Evolutionary conservation across 2,329 filamentous ascomycete species (phyloP).

Genomic region (Colletotrichum destructivum): DNA sequence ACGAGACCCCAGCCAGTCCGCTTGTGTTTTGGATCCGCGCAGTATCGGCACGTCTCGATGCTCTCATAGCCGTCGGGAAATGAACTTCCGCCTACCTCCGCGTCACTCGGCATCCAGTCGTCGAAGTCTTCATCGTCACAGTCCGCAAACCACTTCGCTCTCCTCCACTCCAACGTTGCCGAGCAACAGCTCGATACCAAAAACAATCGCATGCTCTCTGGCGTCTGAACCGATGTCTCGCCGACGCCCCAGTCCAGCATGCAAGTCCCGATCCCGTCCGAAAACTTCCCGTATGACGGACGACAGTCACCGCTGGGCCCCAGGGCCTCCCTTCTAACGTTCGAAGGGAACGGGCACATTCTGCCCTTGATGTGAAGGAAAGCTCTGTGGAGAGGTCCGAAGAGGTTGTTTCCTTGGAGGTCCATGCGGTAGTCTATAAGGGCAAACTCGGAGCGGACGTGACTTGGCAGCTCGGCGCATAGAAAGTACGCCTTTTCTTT

Average conservation of each 20-base stretch:
- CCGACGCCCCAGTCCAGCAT: conserved; percentile 18
- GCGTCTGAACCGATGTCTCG: neutral
- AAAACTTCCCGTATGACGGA: conserved; percentile 1
- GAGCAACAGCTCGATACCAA: conserved; percentile 10
- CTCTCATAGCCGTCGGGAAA: neutral
- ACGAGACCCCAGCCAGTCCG: neutral
- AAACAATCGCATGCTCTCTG: neutral
- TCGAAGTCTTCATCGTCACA: neutral
- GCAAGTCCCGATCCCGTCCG: neutral
- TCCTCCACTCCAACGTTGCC: too few species aligned
- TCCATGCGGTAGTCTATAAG: neutral
- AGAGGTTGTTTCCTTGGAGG: neutral
- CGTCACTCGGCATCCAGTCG: too few species aligned
- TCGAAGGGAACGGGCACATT: neutral
- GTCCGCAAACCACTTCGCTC: neutral
- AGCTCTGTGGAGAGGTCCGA: neutral
- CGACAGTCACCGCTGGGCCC: neutral
- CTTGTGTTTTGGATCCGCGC: neutral
- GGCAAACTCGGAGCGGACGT: conserved; percentile 3
- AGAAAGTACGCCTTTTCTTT: neutral
- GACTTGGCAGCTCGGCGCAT: neutral
- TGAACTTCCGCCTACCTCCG: too few species aligned
- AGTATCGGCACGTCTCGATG: neutral
- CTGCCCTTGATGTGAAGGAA: neutral
- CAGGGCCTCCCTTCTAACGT: neutral